Evolutionary conservation across 805 yeast genomes (phyloP), one percentile per base, ranked within the genome.

Genomic region (Candida oleophila): DNA sequence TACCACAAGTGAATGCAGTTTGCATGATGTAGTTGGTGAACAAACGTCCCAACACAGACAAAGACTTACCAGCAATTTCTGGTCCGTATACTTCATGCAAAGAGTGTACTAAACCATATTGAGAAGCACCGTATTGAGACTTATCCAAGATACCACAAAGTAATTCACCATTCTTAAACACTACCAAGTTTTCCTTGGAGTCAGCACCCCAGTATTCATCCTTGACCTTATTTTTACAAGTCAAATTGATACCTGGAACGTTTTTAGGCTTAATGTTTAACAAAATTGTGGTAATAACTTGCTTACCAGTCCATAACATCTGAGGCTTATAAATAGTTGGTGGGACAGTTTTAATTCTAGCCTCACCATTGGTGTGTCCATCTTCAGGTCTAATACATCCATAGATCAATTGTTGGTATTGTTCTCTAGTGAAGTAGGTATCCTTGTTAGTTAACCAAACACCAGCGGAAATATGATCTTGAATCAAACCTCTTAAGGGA

Each of bases 391-490:
- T 83, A 48, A 95, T 78, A 71, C 97, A 87, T 34, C 97, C 92
- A 61, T 92, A 94, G 39, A 94, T 75, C 51, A 92, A 82, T 69
- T 95, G 97, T 67, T 95, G 97, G 69, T 94, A 95, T 64, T 82
- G 78, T 57, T 90, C 97, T 60, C 96, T 80, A 11, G 92, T 84
- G 76, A 92, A 92, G 64, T 89, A 89, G 30, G 91, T 72, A 62
- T 95, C 98, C 69, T 91, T 89, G 68, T 75, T 89, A 4, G 99
- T 94, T 61, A 94, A 77, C 98, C 98, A 94, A 37, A 95, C 96
- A 74, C 99, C 99, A 7, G 98, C 98, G 59, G 95, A 85, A 70
- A 94, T 90, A 64, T 95, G 99, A 74, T 94, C 99, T 76, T 94
- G 99, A 69, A 95, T 95, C 67, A 94, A 78, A 71, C 99, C 99